These are phyloP conservation scores for Ceriops decandra DNA, from an alignment of 345 rosid genomes.

Conservation along the genomic window DNA sequence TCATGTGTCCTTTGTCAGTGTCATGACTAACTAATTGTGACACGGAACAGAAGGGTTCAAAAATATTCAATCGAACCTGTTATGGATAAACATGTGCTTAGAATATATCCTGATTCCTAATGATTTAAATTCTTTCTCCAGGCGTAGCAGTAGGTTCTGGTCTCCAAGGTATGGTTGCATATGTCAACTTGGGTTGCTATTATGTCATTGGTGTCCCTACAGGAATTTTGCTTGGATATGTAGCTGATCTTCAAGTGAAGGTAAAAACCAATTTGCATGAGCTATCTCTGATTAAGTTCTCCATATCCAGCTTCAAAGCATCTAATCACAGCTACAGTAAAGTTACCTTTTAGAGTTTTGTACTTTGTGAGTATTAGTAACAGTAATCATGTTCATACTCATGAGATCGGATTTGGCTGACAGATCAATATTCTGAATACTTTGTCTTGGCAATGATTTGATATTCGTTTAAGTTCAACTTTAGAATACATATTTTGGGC, in stretches of 20 bases:
- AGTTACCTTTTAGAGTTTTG: neutral
- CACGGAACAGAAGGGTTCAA: neutral
- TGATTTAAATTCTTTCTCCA: neutral
- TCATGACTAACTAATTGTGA: too few relatives aligned
- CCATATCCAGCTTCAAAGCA: neutral
- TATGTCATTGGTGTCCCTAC: conserved; percentile 17
- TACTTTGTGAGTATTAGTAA: neutral
- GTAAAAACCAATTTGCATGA: neutral
- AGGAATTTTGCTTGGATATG: conserved; percentile 21
- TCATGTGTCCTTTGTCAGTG: too few relatives aligned
- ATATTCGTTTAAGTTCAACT: neutral
- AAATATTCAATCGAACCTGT: neutral
- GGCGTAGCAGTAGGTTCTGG: conserved; percentile 1
- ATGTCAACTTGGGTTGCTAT: conserved; percentile 1
- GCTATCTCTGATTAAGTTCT: neutral
- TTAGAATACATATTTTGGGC: too few relatives aligned
- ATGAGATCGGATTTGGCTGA: neutral
- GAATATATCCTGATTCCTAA: neutral
- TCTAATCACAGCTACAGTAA: too few relatives aligned
- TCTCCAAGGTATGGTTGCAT: neutral
- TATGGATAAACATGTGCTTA: neutral
- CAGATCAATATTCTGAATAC: neutral
- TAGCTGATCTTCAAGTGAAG: conserved; percentile 14
- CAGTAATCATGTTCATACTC: neutral
- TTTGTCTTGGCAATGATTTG: neutral